A percentile compares a stretch with the other conserved stretches of the same genome.
Evolutionary conservation across 169 alveolate species (phyloP).

Genomic region (Theileria orientalis): DNA sequence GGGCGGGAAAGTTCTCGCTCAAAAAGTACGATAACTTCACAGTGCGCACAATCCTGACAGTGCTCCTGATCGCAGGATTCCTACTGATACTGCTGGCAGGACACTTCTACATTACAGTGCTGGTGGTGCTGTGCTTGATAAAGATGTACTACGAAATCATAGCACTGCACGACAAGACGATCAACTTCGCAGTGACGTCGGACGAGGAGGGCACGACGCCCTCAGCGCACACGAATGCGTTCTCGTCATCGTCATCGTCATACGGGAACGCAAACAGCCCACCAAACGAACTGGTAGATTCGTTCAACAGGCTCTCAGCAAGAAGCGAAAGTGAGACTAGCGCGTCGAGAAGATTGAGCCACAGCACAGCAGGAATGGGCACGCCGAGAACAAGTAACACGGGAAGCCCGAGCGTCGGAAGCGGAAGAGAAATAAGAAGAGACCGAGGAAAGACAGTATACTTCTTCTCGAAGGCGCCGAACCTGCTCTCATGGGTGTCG

Average conservation of each 20-base stretch:
- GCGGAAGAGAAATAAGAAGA: no score
- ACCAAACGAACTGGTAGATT: no score
- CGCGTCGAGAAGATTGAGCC: no score
- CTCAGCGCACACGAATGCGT: background rate
- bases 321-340: no score
- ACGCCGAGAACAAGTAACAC: no score
- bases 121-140: slow-evolving; percentile 19
- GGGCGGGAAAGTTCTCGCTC: background rate
- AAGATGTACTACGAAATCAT: slow-evolving; percentile 52
- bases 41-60: slow-evolving; percentile 12
- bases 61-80: slow-evolving; percentile 10
- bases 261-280: no score
- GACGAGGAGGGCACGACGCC: slow-evolving; percentile 21
- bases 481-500: slow-evolving; percentile 44
- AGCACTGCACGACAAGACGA: slow-evolving; percentile 34
- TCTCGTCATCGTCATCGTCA: background rate
- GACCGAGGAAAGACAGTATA: slow-evolving; percentile 49
- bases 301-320: no score
- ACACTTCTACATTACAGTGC: slow-evolving; percentile 27
- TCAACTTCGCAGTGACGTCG: slow-evolving; percentile 11
- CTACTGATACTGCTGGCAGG: slow-evolving; percentile 36
- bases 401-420: no score
- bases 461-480: slow-evolving; percentile 48
- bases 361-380: no score
- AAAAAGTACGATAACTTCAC: slow-evolving; percentile 1